Evolutionary conservation across 2,329 filamentous ascomycete species (phyloP), one percentile per base, ranked within the genome.

Genomic region (Penicillium sp.): DNA sequence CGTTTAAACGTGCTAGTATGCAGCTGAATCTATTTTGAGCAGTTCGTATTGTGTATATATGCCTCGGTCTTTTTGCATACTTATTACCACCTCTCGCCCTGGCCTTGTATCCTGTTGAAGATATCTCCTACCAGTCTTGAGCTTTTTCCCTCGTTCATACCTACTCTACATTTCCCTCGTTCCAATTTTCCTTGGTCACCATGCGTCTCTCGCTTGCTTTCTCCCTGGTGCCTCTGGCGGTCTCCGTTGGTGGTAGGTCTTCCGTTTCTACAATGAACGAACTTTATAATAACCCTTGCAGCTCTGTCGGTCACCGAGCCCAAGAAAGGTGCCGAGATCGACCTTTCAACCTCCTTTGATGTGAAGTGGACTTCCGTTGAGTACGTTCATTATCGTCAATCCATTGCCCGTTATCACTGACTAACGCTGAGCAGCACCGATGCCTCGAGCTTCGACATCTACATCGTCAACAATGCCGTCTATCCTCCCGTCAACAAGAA

Each of bases 301-400:
- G 71, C 70, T 44, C 57, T 74, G 38, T 50, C 57, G 8, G 63
- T 74, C 50, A 73, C 68, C 22, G 63, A 64, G 31, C 73, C 73
- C 24, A 56, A 57, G 44, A 62, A 67, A 52, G 62, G 62, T 45
- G 62, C 57, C 7, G 53, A 63, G 9, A 51, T 73, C 51, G 67
- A 73, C 46, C 53, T 72, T 14, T 67, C 65, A 43, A 51, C 51
- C 30, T 64, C 63, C 30, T 67, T 73, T 53, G 63, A 65, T n/a
- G 65, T 76, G 50, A 69, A 69, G 50, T 76, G 74, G 74, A 61
- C 54, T 25, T 66, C 60, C 13, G 71, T 74, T 44, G 50, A 61
- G 69, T 71, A 58, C 51, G 64, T 60, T 8, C 13, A 5, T 16
- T 18, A 16, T 22, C 11, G 28, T 6, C 39, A 18, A 27, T 28